A percentile compares a stretch with the other conserved stretches of the same genome.
Evolutionary conservation across 805 yeast species (phyloP).

Genomic region (Helenozyma rhizophorensis): DNA sequence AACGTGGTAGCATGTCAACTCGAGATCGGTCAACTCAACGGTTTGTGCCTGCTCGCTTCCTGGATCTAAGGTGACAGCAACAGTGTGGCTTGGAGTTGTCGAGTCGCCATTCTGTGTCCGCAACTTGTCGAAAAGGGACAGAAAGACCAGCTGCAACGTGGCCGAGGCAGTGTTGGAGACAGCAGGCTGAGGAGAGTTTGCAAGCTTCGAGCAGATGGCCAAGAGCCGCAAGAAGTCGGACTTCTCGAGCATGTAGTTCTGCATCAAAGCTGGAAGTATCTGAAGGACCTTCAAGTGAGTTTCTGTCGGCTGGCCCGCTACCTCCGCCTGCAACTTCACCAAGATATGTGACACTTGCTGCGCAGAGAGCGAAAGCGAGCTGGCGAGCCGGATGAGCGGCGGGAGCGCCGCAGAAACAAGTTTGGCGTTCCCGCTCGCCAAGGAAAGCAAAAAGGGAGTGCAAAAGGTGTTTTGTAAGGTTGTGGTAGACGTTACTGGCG

Average conservation of each 20-base stretch:
- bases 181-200: constrained; percentile 64
- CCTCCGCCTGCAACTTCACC: constrained; percentile 45
- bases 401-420: constrained; percentile 69
- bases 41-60: constrained; percentile 44
- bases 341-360: constrained; percentile 52
- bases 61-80: constrained; percentile 3
- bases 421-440: constrained; percentile 72
- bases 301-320: constrained; percentile 75
- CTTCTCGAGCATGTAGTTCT: constrained; percentile 45
- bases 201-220: constrained; percentile 63
- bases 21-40: constrained; percentile 44
- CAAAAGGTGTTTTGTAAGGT: constrained; percentile 23
- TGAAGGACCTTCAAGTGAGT: constrained; percentile 85
- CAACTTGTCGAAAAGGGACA: constrained; percentile 68
- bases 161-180: constrained; percentile 91
- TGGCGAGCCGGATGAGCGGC: constrained; percentile 59
- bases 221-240: constrained; percentile 53
- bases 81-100: constrained; percentile 11
- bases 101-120: constrained; percentile 7
- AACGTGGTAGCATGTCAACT: constrained; percentile 67
- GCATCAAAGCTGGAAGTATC: constrained; percentile 70
- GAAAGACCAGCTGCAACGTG: constrained; percentile 80
- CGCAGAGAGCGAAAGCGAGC: constrained; percentile 50
- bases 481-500: constrained; percentile 36
- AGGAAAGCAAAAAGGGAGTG: constrained; percentile 67